Base-by-base conservation (phyloP, 2,329 filamentous ascomycete species). In the Colletotrichum sansevieriae region DNA sequence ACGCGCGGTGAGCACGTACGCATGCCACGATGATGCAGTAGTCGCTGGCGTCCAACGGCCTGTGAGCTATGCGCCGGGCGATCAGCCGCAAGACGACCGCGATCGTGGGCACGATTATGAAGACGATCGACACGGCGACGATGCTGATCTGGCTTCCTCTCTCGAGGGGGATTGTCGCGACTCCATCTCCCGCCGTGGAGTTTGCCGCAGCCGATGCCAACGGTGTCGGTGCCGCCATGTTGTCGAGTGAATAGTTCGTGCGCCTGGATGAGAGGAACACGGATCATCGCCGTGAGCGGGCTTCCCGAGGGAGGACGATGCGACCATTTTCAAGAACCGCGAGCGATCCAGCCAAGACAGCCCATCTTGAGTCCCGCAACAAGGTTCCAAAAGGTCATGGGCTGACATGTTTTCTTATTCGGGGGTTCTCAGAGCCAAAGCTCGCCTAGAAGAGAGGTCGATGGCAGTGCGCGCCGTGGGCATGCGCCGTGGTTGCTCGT, bases 91-190 rank as follows among this genome's bases (percentile, higher is more conserved):
- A 20, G 8, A 52, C 18, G 8, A 68, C 25, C 5, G 63, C 49
- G 5, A 60, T 29, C 4, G 60, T 68, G 4, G 65, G 60, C 3
- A 70, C 18, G 43, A 60, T 39, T 18, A 68, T 47, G 49, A 70
- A 63, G 11, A 41, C 65, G 15, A 68, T 22, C 11, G 65, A 68
- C 33, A 68, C 65, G 18, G 65, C 62, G 20, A 68, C 65, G 22
- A 68, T 47, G 5, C 61, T 51, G 4, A 68, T 25, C 55, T 68
- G 65, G 20, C 22, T 43, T 55, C 25, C 39, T 6, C 33, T 60
- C 49, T 65, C 65, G n/a, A 68, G 62, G 12, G 65, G 62, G 20
- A 68, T 65, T 6, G 56, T 51, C 6, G 41, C 62, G 33, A 35
- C 4, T 2, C 18, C 41, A 10, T 54, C 41, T 2, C 33, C 62